These are phyloP conservation scores for Xerophyta viscosa DNA, from an alignment of 106 monocot genomes.

Conservation along the genomic window DNA sequence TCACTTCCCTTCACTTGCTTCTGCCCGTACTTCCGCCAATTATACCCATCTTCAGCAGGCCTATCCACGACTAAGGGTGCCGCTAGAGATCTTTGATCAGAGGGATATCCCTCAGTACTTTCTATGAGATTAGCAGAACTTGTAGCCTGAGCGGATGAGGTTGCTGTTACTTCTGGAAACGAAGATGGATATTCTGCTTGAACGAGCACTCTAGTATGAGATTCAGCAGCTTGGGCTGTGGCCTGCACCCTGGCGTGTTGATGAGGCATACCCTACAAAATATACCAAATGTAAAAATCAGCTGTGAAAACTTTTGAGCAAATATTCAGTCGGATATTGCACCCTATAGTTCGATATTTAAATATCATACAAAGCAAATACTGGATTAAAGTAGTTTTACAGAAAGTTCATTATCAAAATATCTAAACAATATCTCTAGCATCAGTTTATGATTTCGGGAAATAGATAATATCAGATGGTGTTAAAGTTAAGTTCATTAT, in stretches of 20 bases:
- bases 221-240: too few species aligned
- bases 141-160: constrained; percentile 8
- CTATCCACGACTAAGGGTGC: constrained; percentile 27
- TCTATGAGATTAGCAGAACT: constrained; percentile 11
- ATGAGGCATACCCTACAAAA: constrained; percentile 47
- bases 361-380: too few species aligned
- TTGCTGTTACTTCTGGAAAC: constrained; percentile 9
- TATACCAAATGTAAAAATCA: too few species aligned
- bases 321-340: too few species aligned
- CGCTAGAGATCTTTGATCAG: constrained; percentile 26
- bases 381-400: too few species aligned
- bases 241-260: constrained; percentile 40
- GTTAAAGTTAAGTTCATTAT: too few species aligned
- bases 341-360: too few species aligned
- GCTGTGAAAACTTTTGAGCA: constrained; percentile 5
- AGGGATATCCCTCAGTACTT: constrained; percentile 12
- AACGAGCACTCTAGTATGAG: constrained; percentile 24
- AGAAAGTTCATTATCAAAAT: too few species aligned
- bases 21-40: constrained; percentile 77
- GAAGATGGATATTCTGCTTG: constrained; percentile 22
- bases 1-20: constrained; percentile 74
- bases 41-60: constrained; percentile 64
- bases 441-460: too few species aligned
- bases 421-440: too few species aligned
- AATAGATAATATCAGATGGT: too few species aligned